These are phyloP conservation scores for Poa pratensis DNA, from an alignment of 176 grass and related monocot genomes.

Conservation along the genomic window DNA sequence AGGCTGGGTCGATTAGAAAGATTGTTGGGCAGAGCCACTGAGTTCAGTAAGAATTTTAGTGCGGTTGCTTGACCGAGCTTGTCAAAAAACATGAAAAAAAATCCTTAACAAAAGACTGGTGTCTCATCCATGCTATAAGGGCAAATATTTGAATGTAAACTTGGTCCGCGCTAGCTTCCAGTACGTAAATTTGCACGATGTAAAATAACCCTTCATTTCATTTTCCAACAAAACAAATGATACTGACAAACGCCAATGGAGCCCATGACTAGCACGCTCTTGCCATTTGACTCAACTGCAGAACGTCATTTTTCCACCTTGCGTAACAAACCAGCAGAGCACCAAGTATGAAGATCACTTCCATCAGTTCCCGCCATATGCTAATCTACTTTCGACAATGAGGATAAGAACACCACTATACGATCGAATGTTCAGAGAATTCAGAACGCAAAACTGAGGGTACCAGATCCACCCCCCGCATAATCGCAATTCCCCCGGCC, in stretches of 20 bases:
- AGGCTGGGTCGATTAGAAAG: no score
- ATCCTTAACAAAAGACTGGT: background rate
- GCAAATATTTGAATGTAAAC: background rate
- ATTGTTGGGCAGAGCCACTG: no score
- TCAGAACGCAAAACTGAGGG: background rate
- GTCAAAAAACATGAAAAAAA: background rate
- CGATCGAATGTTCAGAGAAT: background rate
- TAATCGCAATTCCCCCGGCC: background rate
- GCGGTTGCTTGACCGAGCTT: background rate
- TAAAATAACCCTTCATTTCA: background rate
- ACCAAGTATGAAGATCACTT: slow-evolving; percentile 1
- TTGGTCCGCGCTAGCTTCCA: background rate
- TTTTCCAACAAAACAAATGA: background rate
- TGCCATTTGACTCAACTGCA: background rate
- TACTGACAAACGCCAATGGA: background rate
- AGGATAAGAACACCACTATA: background rate
- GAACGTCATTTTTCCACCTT: background rate
- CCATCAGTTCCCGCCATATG: background rate
- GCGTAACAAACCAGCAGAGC: background rate
- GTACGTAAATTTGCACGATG: background rate
- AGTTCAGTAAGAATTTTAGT: no score
- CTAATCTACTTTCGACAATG: background rate
- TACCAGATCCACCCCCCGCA: slow-evolving; percentile 28
- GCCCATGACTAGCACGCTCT: background rate
- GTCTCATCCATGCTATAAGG: background rate